phyloP scores from a whole-genome alignment of 495 filamentous ascomycete species.

The Aspergillus bertholletiae region DNA sequence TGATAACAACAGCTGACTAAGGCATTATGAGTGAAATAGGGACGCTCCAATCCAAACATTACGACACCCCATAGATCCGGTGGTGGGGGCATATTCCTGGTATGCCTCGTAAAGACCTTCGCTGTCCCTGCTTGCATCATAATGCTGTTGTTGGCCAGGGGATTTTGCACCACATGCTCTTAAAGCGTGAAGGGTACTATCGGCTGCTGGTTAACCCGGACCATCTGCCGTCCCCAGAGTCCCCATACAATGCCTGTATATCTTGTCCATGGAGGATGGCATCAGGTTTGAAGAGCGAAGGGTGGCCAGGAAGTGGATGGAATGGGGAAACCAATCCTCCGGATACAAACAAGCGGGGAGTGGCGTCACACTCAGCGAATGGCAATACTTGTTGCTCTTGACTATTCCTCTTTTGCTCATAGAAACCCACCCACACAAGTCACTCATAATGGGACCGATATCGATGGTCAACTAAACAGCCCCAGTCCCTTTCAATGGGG shows the following conservation, averaged over 20 bases:
- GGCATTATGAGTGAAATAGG: neutral
- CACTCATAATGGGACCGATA: neutral
- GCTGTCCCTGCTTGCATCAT: too few relatives aligned
- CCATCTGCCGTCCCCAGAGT: too few relatives aligned
- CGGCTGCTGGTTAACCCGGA: too few relatives aligned
- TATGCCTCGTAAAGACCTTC: neutral
- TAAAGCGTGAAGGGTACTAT: too few relatives aligned
- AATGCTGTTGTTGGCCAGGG: neutral
- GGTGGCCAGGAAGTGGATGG: neutral
- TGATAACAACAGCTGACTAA: neutral
- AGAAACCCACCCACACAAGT: neutral
- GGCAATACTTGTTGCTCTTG: slow-evolving; percentile 7
- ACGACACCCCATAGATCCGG: neutral
- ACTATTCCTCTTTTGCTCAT: neutral
- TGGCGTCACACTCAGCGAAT: slow-evolving; percentile 2
- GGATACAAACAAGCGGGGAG: neutral
- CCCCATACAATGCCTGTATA: too few relatives aligned
- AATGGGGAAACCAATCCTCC: neutral
- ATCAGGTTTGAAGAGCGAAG: neutral
- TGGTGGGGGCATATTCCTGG: neutral
- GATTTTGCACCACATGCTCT: neutral
- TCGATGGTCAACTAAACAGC: neutral
- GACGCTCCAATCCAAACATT: neutral
- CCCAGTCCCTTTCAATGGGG: neutral
- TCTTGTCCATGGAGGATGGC: too few relatives aligned